Evolutionary conservation across 345 rosid species (phyloP), one percentile per base, ranked within the genome.

Genomic region (Ailanthus altissimus): DNA sequence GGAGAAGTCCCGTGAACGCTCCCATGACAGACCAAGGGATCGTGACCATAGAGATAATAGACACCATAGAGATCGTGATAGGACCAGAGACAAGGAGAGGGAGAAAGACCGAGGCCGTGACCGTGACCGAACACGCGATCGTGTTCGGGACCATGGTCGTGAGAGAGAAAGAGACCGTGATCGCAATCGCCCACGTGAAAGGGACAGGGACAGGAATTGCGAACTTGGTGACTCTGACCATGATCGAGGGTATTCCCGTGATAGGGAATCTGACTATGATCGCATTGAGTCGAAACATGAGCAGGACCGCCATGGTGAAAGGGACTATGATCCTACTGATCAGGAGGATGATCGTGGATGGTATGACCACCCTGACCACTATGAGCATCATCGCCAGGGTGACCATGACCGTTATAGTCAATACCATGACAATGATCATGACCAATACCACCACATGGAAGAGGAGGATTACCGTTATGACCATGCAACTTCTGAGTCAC

Each of bases 41-140:
- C 97, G 93, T 80, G 97, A 92, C 28, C 88, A 79, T 75, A 88
- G 88, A 75, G 98, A 96, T 79, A 97, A 91, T 56, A 89, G 94
- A 77, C 98, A 91, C 81, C 91, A 89, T 43, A 86, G 90, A 79
- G 97, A 92, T 68, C 88, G 94, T 71, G 97, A 89, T 74, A 85
- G 90, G 81, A 90, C 87, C 53, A 89, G 86, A 76, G 97, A 92
- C 36, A 81, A 79, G 20, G 89, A 83, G 47, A 82, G 76, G 81
- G 93, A 91, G 51, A 83, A 85, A 67, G 95, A 87, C 14, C 75
- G 86, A 61, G 94, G 85, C 5, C 85, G 87, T 63, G 95, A 88
- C 45, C 85, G 89, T 14, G 79, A 63, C 21, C 68, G 85, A 8
- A 85, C 78, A 21, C 86, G 89, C 2, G 88, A 79, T 13, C 85